Conservation (phyloP, 1,284 basidiomycete genomes). For the Coriolopsis trogii region DNA sequence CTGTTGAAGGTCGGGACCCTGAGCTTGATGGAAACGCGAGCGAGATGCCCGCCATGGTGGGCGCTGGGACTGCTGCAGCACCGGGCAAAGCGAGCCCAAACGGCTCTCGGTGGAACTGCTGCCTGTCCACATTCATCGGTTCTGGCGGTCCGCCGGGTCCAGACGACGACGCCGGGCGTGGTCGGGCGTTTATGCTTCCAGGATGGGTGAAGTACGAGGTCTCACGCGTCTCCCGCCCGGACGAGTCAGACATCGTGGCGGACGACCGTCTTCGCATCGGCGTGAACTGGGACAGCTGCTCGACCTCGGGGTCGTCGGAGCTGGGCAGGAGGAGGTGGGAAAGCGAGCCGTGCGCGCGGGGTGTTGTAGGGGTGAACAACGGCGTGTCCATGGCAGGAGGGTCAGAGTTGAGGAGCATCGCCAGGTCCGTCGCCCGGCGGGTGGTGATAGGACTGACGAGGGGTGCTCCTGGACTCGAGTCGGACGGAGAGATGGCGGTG, state of each 20-base stretch:
- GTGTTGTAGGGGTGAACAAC: constrained; percentile 42
- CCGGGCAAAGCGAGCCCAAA: constrained; percentile 20
- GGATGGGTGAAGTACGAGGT: constrained; percentile 31
- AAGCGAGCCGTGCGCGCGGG: constrained; percentile 43
- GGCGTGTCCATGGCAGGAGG: constrained; percentile 41
- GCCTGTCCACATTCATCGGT: constrained; percentile 5
- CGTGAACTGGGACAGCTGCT: constrained; percentile 33
- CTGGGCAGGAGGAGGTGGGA: constrained; percentile 52
- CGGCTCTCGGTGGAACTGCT: constrained; percentile 10
- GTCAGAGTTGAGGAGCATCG: constrained; percentile 69
- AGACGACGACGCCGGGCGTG: constrained; percentile 11
- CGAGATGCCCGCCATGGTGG: constrained; percentile 12
- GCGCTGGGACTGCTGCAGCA: background rate
- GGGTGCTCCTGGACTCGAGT: constrained; percentile 20
- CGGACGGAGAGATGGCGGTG: constrained; percentile 16
- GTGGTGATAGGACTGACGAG: constrained; percentile 41
- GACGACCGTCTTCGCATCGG: constrained; percentile 33
- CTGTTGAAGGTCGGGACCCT: constrained; percentile 18
- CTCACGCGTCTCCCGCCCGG: constrained; percentile 15
- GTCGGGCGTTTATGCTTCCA: constrained; percentile 19
- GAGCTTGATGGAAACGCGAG: constrained; percentile 27
- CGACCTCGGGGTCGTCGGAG: constrained; percentile 38
- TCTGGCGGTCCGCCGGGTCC: constrained; percentile 2
- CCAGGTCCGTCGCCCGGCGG: constrained; percentile 69
- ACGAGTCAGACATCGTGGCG: constrained; percentile 20